Percentiles rank a stretch among this genome's conserved stretches.
Evolutionary conservation across 257 asterid species (phyloP).

Genomic region (Capsicum pubescens): DNA sequence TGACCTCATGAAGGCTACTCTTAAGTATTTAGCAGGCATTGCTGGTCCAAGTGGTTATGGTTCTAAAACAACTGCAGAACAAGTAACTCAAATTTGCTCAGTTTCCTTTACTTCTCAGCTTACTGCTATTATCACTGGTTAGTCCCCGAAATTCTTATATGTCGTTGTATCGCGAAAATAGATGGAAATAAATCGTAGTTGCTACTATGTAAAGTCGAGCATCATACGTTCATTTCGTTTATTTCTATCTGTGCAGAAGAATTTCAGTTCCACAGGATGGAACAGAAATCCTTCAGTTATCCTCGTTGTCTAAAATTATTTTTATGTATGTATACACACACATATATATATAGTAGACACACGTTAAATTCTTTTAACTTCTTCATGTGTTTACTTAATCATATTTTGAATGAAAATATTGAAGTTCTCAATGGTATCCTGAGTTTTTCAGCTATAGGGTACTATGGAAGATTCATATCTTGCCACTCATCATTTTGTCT

Average conservation of each 20-base stretch:
- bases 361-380: too few relatives aligned
- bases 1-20: constrained; percentile 60
- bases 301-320: too few relatives aligned
- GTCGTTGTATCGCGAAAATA: neutral
- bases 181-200: neutral
- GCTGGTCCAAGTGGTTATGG: constrained; percentile 85
- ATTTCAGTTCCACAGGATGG: too few relatives aligned
- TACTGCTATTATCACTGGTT: constrained; percentile 90
- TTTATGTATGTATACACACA: too few relatives aligned
- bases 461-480: neutral
- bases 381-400: too few relatives aligned
- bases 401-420: too few relatives aligned
- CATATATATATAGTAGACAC: too few relatives aligned
- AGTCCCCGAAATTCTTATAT: neutral
- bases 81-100: constrained; percentile 53
- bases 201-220: neutral
- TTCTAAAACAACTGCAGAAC: constrained; percentile 71
- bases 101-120: constrained; percentile 37
- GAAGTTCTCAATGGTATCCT: neutral
- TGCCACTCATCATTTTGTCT: neutral
- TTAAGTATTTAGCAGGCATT: constrained; percentile 76
- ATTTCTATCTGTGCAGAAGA: neutral
- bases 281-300: too few relatives aligned
- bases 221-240: neutral
- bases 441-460: neutral